Percentiles rank a stretch among this genome's conserved stretches.
Conservation (phyloP, 768 basidiomycete genomes). For the Pleurotus tuber-regium region DNA sequence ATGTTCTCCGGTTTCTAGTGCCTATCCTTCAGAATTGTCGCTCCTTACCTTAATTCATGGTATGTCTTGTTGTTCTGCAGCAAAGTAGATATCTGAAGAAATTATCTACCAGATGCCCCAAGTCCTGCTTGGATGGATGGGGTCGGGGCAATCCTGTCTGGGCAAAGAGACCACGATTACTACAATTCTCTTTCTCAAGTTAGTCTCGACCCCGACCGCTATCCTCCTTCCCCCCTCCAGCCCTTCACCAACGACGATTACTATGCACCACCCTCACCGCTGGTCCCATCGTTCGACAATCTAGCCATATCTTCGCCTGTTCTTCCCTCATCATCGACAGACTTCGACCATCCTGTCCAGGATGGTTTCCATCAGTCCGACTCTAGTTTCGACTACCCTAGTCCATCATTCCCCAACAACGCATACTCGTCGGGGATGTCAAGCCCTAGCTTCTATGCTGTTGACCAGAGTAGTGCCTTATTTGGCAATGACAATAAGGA, state of each 20-base stretch:
- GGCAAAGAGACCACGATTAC: slow-evolving; percentile 2
- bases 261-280: background rate
- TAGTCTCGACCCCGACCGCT: slow-evolving; percentile 3
- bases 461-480: slow-evolving; percentile 4
- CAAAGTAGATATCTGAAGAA: too few species aligned
- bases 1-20: background rate
- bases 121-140: slow-evolving; percentile 7
- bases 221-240: slow-evolving; percentile 3
- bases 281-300: slow-evolving; percentile 7
- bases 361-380: background rate
- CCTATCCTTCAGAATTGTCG: too few species aligned
- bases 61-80: too few species aligned
- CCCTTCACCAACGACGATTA: background rate
- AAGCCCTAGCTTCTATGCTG: slow-evolving; percentile 4
- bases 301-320: slow-evolving; percentile 5
- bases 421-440: slow-evolving; percentile 1
- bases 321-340: background rate
- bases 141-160: slow-evolving; percentile 4
- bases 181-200: background rate
- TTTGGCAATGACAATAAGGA: slow-evolving; percentile 6
- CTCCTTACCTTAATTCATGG: too few species aligned
- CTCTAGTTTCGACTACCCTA: background rate
- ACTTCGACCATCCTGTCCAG: background rate
- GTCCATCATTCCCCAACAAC: background rate
- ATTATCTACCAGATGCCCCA: too few species aligned